Evolutionary conservation across 805 yeast genomes (phyloP), one percentile per base, ranked within the genome.

Genomic region (Yarrowia keelungensis): DNA sequence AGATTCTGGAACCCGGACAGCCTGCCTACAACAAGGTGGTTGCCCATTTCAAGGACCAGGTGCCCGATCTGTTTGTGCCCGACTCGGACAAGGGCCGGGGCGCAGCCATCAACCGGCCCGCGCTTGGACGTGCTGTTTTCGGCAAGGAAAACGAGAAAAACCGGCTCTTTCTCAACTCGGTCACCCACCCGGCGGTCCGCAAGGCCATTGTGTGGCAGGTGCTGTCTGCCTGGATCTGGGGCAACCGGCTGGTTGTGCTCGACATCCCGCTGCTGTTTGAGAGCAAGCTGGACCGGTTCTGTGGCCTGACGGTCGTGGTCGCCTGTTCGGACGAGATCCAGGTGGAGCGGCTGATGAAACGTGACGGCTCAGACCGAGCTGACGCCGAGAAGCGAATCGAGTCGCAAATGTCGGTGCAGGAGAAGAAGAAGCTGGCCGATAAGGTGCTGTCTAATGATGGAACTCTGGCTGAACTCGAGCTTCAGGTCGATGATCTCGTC

Each of bases 261-360:
- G 99, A 95, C 75, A 94, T 96, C 2, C 99, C 99, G 1, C 80
- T 95, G 46, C 79, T 95, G 19, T 95, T 91, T 77, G 99, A 95
- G 76, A 84, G 92, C 43, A 85, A 87, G 1, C 80, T 94, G 72
- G 87, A 91, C 74, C 73, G 76, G 56, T 79, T 89, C 32, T 94
- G 98, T 76, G 97, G 95, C 0, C 75, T 81, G 10, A 84, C 88
- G 0, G 76, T 94, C 2, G 87, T 90, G 15, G 91, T 93, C 0
- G 77, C 88, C 0, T 90, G 97, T 71, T 79, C 81, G 12, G 79
- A 79, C 22, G 83, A 84, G 1, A 69, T 77, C 1, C 98, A 95
- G 76, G 71, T 89, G 46, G 79, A 83, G 70, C 81, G 99, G 69
- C 81, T 95, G 47, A 74, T 83, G 70, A 73, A 72, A 1, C 82